Base-by-base conservation (phyloP, 768 basidiomycete species). In the Chlorophyllum brunneum region DNA sequence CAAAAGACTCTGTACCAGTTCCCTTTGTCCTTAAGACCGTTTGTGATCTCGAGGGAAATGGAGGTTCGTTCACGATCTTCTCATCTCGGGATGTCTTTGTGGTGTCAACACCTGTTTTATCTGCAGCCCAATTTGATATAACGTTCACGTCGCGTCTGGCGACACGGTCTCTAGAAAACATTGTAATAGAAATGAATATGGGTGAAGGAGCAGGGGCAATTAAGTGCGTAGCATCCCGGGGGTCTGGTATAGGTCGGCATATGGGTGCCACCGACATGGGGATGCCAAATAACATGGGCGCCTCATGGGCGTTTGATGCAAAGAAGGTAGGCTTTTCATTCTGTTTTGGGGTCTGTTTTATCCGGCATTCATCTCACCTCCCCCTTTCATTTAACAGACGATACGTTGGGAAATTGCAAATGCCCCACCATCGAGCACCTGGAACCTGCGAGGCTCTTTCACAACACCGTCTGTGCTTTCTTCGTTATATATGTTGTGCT, bases 221-320 rank as follows among this genome's bases (percentile, higher is more conserved):
- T 38, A 89, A 84, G 59, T 90, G 92, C 54, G 77, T 81, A 4
- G 76, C 81, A 10, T 79, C 82, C 38, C 80, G 81, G 27, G 81
- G 78, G 7, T 74, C 73, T 48, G 78, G 78, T 15, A 66, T 78
- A 23, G 72, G 71, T 45, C 66, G 55, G 54, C 67, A 60, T 23
- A 55, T 65, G 51, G 64, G 63, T 59, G 62, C 56, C 57, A 61
- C 60, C 54, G 68, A 61, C 59, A 65, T 57, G 63, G 70, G 61
- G 56, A 60, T 57, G 56, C 63, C 58, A 11, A 62, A 65, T 44
- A 62, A 64, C 51, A 57, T 62, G 56, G 58, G 83, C 23, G 81
- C 87, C 2, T 85, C 83, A 27, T 97, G 92, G 92, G 72, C 80
- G 34, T 94, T 89, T 64, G 88, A 95, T 63, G 77, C 84, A 0